A percentile compares a stretch with the other conserved stretches of the same genome.
These are phyloP conservation scores for Chaetomium tenue DNA, from an alignment of 495 filamentous ascomycete genomes.

Conservation along the genomic window DNA sequence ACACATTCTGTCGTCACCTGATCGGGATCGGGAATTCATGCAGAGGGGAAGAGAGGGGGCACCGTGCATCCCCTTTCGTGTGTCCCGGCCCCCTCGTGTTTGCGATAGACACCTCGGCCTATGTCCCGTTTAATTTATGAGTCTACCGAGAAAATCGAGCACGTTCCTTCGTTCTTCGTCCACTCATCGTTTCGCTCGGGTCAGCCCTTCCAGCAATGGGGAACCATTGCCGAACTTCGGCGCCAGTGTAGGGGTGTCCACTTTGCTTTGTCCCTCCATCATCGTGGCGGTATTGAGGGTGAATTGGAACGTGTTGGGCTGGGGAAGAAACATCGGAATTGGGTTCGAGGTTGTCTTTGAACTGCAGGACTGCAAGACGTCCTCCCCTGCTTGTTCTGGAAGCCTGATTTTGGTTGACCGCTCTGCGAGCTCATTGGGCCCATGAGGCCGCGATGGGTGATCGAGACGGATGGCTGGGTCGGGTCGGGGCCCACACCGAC, in stretches of 20 bases:
- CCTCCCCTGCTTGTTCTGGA: neutral
- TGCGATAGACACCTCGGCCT: constrained; percentile 28
- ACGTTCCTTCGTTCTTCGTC: constrained; percentile 13
- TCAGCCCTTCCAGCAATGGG: constrained; percentile 5
- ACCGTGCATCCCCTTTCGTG: neutral
- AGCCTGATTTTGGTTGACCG: neutral
- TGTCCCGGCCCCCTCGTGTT: constrained; percentile 22
- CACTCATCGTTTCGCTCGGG: constrained; percentile 13
- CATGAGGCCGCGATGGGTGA: neutral
- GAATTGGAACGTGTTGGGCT: too few relatives aligned
- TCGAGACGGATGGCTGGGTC: constrained; percentile 6
- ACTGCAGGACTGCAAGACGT: neutral
- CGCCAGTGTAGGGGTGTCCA: neutral
- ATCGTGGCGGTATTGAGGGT: neutral
- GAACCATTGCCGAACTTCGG: constrained; percentile 6
- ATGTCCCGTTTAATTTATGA: constrained; percentile 18
- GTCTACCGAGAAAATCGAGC: constrained; percentile 10
- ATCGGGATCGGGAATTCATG: constrained; percentile 33
- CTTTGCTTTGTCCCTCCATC: neutral
- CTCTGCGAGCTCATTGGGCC: constrained; percentile 4
- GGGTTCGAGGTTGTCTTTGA: neutral
- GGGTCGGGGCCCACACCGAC: constrained; percentile 37
- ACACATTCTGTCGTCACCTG: constrained; percentile 37
- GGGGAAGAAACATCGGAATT: neutral
- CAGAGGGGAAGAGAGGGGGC: neutral